Evolutionary conservation across 2,329 filamentous ascomycete genomes (phyloP).

Genomic region (Hypoxylon sp.): DNA sequence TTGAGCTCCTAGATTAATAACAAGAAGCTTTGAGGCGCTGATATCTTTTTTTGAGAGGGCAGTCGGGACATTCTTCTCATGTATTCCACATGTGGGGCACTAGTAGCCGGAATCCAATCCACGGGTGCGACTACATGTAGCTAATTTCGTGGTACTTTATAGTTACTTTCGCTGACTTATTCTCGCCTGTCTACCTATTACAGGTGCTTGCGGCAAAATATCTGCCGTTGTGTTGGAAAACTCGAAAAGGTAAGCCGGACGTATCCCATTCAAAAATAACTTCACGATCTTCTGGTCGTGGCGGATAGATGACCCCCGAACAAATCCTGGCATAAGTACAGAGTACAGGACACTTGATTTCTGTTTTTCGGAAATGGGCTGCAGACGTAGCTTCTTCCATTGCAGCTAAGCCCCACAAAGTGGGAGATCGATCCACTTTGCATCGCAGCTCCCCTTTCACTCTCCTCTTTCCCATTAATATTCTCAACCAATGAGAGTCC

Average conservation of each 20-base stretch:
- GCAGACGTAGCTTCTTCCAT: slow-evolving; percentile 6
- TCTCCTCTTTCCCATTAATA: slow-evolving; percentile 28
- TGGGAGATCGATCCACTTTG: slow-evolving; percentile 36
- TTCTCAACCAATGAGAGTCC: slow-evolving; percentile 44
- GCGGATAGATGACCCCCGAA: slow-evolving; percentile 35
- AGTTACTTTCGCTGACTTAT: slow-evolving; percentile 1
- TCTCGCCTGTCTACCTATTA: background rate
- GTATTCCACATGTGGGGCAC: slow-evolving; percentile 34
- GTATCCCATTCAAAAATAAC: slow-evolving; percentile 7
- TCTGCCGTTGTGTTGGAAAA: slow-evolving; percentile 12
- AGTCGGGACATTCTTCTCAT: slow-evolving; percentile 6
- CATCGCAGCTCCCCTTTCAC: slow-evolving; percentile 33
- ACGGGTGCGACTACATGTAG: slow-evolving; percentile 4
- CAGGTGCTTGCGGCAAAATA: slow-evolving; percentile 6
- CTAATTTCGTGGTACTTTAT: background rate
- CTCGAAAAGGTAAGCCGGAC: slow-evolving; percentile 34
- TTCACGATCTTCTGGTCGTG: slow-evolving; percentile 23
- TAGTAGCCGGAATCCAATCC: slow-evolving; percentile 4
- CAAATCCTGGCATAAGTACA: slow-evolving; percentile 18
- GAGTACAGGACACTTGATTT: slow-evolving; percentile 21
- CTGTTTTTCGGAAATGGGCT: slow-evolving; percentile 34
- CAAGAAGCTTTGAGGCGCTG: slow-evolving; percentile 27
- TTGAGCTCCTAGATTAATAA: slow-evolving; percentile 24
- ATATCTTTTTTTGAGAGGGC: slow-evolving; percentile 18
- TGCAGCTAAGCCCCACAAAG: slow-evolving; percentile 36